Percentiles rank a stretch among this genome's conserved stretches.
These are phyloP conservation scores for Eruca vesicaria DNA, from an alignment of 441 rosid genomes.

Conservation along the genomic window DNA sequence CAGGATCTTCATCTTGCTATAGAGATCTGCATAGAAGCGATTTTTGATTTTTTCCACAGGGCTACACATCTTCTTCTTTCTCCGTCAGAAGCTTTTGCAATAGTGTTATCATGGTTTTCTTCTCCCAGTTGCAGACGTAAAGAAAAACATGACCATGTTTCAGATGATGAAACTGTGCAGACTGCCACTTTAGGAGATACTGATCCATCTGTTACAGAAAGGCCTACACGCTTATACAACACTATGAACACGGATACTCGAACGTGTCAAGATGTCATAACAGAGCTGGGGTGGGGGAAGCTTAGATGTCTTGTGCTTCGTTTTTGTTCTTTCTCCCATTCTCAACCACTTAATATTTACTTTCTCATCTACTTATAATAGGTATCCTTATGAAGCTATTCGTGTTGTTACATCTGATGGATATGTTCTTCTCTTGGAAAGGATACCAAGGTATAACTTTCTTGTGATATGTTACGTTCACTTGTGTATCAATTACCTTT, in stretches of 20 bases:
- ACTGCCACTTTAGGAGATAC: conserved; percentile 63
- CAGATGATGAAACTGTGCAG: conserved; percentile 40
- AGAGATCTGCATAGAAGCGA: conserved; percentile 81
- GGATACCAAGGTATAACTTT: conserved; percentile 81
- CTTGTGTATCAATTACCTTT: background rate
- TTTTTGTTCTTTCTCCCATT: background rate
- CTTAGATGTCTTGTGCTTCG: background rate
- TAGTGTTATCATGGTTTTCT: conserved; percentile 51
- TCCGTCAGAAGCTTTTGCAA: conserved; percentile 56
- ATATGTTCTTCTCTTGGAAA: conserved; percentile 91
- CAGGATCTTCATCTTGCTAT: conserved; percentile 97
- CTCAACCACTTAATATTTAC: background rate
- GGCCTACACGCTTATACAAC: conserved; percentile 48
- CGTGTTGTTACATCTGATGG: conserved; percentile 89
- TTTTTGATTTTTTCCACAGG: conserved; percentile 78
- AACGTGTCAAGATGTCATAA: conserved; percentile 92
- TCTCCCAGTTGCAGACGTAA: conserved; percentile 28
- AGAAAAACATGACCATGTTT: conserved; percentile 22
- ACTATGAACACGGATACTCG: conserved; percentile 90
- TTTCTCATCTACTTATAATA: background rate
- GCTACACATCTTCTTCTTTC: conserved; percentile 75
- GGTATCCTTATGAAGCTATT: conserved; percentile 98
- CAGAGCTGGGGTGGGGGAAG: conserved; percentile 80
- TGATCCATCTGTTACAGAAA: conserved; percentile 62
- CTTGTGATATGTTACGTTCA: background rate